Conservation (phyloP, 1,284 basidiomycete species). For the Agroathelia rolfsii region DNA sequence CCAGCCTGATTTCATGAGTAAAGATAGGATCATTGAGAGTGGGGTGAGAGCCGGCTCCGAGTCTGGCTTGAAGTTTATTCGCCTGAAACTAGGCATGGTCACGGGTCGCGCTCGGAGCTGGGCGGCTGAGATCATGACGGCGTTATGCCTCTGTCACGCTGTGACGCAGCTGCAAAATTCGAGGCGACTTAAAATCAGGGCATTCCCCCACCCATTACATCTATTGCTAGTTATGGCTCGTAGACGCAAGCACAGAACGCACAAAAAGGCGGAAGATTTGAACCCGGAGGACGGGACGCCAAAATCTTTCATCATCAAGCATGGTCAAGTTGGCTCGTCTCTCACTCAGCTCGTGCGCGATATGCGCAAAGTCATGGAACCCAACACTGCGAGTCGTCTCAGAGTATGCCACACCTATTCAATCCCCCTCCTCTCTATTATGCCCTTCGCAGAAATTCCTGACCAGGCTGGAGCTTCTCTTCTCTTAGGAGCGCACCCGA, state of each 20-base stretch:
- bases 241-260: constrained; percentile 79
- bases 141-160: too few relatives aligned
- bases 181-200: too few relatives aligned
- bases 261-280: constrained; percentile 54
- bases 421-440: neutral
- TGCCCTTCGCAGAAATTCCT: neutral
- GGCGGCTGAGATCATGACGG: too few relatives aligned
- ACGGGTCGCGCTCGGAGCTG: too few relatives aligned
- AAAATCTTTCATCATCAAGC: constrained; percentile 87
- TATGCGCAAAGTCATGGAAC: constrained; percentile 93
- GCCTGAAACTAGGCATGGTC: too few relatives aligned
- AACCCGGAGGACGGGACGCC: constrained; percentile 35
- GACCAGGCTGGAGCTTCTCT: too few relatives aligned
- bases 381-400: constrained; percentile 89
- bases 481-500: constrained; percentile 73
- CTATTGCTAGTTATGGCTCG: constrained; percentile 48
- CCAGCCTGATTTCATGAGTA: too few relatives aligned
- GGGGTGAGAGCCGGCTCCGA: too few relatives aligned
- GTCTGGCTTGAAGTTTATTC: too few relatives aligned
- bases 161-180: too few relatives aligned
- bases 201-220: too few relatives aligned
- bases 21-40: too few relatives aligned
- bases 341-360: constrained; percentile 85
- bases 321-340: constrained; percentile 86
- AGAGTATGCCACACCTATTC: constrained; percentile 43